phyloP scores from a whole-genome alignment of 2,329 filamentous ascomycete genomes.

The Aureobasidium sp. region DNA sequence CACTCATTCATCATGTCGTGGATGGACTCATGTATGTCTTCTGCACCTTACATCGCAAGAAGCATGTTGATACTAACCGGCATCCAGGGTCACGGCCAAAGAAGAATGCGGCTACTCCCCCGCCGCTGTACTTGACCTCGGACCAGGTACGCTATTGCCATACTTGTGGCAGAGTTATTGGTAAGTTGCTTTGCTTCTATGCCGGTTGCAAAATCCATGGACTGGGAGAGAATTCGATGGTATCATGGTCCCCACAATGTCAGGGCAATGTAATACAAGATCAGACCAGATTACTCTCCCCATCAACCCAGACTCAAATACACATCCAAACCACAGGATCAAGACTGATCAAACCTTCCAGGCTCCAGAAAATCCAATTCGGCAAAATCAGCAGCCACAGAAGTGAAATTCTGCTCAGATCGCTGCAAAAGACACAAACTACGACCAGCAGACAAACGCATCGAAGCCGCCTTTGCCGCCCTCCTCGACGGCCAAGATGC shows the following conservation, averaged over 20 bases:
- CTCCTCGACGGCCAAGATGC: conserved; percentile 28
- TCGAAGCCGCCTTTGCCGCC: conserved; percentile 43
- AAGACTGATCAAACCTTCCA: not conserved
- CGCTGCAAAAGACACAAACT: conserved; percentile 47
- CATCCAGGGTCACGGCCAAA: conserved; percentile 32
- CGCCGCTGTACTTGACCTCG: conserved; percentile 46
- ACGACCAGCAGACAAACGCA: conserved; percentile 40
- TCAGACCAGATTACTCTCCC: not conserved
- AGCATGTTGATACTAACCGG: not conserved
- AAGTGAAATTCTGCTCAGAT: conserved; percentile 50
- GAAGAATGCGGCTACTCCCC: conserved; percentile 37
- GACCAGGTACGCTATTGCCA: conserved; percentile 48
- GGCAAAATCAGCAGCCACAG: conserved; percentile 24
- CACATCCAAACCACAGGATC: not conserved
- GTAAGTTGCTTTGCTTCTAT: conserved; percentile 21
- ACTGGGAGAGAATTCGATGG: not conserved
- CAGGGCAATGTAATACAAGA: not conserved
- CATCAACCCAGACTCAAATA: not conserved
- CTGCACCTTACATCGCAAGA: not conserved
- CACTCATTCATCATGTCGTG: conserved; percentile 11
- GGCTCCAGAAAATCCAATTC: conserved; percentile 24
- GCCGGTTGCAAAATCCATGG: not conserved
- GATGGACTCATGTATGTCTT: conserved; percentile 12
- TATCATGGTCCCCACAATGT: not conserved
- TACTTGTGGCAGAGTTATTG: conserved; percentile 50